Evolutionary conservation across 2,329 filamentous ascomycete species (phyloP).

Genomic region (Phaeosphaeriaceae sp.): DNA sequence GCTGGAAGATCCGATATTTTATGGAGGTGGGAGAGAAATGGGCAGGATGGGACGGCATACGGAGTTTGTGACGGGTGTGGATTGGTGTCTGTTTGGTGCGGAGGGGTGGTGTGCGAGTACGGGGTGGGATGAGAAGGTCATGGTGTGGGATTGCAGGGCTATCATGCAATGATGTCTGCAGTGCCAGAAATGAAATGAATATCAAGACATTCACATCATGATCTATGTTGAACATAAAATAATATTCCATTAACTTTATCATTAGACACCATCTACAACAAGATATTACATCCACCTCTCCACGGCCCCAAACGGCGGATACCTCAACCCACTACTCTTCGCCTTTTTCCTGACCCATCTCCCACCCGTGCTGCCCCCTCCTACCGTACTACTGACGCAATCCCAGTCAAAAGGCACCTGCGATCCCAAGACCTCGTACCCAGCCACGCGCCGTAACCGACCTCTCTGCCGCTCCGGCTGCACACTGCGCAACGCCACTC

Average conservation of each 20-base stretch:
- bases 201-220: not conserved
- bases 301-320: constrained; percentile 37
- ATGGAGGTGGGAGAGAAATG: constrained; percentile 70
- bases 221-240: not conserved
- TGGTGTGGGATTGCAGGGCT: constrained; percentile 88
- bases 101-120: constrained; percentile 96
- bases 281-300: constrained; percentile 31
- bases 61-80: constrained; percentile 93
- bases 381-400: constrained; percentile 38
- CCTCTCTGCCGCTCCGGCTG: constrained; percentile 19
- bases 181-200: not conserved
- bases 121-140: constrained; percentile 90
- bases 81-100: constrained; percentile 96
- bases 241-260: not conserved
- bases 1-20: constrained; percentile 47
- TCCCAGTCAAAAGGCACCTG: constrained; percentile 46
- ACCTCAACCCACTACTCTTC: constrained; percentile 22
- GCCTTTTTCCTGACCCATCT: constrained; percentile 13
- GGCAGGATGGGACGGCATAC: constrained; percentile 92
- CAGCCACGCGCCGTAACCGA: constrained; percentile 34
- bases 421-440: constrained; percentile 38
- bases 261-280: not conserved
- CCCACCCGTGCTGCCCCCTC: constrained; percentile 14
- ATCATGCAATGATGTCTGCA: constrained; percentile 58
- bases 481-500: constrained; percentile 28